Evolutionary conservation across 1,139 yeast species (phyloP), one percentile per base, ranked within the genome.

Genomic region (Pichia sp.): DNA sequence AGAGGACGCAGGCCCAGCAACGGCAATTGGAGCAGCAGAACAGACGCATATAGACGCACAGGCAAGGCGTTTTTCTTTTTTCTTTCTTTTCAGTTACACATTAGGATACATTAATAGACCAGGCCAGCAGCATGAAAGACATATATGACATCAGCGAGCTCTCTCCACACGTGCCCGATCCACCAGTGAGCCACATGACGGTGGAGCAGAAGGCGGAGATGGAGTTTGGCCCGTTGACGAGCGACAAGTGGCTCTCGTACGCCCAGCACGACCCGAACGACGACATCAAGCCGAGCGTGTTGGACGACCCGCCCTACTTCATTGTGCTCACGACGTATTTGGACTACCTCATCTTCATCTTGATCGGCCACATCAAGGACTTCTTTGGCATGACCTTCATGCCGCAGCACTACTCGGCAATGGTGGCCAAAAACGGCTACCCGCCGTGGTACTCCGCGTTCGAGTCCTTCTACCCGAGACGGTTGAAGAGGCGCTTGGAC

Each of bases 361-460:
- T 90, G 41, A 78, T 90, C 59, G 99, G 99, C 44, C 97, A 93
- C 67, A 73, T 90, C 43, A 83, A 92, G 62, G 99, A 93, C 72
- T 92, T 86, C 68, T 80, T 90, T 58, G 97, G 96, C 51, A 82
- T 87, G 68, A 73, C 77, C 31, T 86, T 92, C 69, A 80, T 79
- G 65, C 86, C 88, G 29, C 76, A 81, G 52, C 78, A 78, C 59
- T 85, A 85, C 69, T 74, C 74, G 48, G 86, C 88, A 63, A 77
- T 92, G 58, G 74, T 86, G 53, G 95, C 88, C 67, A 77, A 79
- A 59, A 84, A 93, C 68, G 99, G 99, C 1, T 85, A 89, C 67
- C 98, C 99, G 38, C 98, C 99, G 43, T 86, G 97, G 87, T 88
- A 87, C 64, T 88, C 95, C 49, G 95, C 90, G 50, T 92, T 93